Conservation (phyloP, 2,329 filamentous ascomycete genomes). For the Fusarium pseudocircinatum region DNA sequence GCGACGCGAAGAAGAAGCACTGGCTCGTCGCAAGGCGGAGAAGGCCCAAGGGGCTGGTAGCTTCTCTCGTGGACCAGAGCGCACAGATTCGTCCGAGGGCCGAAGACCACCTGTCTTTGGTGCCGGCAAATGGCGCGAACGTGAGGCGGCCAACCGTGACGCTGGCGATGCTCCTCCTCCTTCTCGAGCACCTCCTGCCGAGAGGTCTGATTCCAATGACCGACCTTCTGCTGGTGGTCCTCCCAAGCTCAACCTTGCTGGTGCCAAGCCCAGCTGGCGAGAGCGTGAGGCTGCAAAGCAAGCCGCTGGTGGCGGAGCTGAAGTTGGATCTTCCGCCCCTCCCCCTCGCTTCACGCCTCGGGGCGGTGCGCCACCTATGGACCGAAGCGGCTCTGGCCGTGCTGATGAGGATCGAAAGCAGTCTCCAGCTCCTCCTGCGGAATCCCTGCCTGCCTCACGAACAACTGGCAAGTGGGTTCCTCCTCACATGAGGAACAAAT, state of each 20-base stretch:
- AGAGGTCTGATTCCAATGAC: slow-evolving; percentile 61
- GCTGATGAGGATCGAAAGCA: slow-evolving; percentile 50
- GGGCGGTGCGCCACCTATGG: slow-evolving; percentile 54
- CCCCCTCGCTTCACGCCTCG: slow-evolving; percentile 53
- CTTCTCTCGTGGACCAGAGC: slow-evolving; percentile 46
- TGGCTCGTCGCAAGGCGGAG: slow-evolving; percentile 76
- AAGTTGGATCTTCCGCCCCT: slow-evolving; percentile 46
- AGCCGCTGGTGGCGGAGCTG: slow-evolving; percentile 50
- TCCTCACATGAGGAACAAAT: slow-evolving; percentile 52
- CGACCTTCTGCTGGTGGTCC: slow-evolving; percentile 57
- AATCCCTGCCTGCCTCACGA: slow-evolving; percentile 63
- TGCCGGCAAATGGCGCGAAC: slow-evolving; percentile 56
- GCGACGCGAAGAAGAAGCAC: slow-evolving; percentile 87
- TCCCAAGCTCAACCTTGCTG: slow-evolving; percentile 68
- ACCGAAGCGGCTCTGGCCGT: slow-evolving; percentile 56
- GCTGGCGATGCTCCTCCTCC: slow-evolving; percentile 44
- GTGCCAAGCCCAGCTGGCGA: slow-evolving; percentile 74
- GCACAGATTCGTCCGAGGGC: slow-evolving; percentile 43
- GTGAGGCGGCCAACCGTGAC: slow-evolving; percentile 46
- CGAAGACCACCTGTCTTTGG: slow-evolving; percentile 49
- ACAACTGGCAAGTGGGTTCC: slow-evolving; percentile 70
- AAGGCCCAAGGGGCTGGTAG: slow-evolving; percentile 59
- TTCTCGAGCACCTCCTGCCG: slow-evolving; percentile 47
- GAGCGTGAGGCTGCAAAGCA: slow-evolving; percentile 71
- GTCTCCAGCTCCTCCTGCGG: slow-evolving; percentile 55